A percentile compares a stretch with the other conserved stretches of the same genome.
phyloP scores from a whole-genome alignment of 2,329 filamentous ascomycete species.

The Bipolaris cookei region DNA sequence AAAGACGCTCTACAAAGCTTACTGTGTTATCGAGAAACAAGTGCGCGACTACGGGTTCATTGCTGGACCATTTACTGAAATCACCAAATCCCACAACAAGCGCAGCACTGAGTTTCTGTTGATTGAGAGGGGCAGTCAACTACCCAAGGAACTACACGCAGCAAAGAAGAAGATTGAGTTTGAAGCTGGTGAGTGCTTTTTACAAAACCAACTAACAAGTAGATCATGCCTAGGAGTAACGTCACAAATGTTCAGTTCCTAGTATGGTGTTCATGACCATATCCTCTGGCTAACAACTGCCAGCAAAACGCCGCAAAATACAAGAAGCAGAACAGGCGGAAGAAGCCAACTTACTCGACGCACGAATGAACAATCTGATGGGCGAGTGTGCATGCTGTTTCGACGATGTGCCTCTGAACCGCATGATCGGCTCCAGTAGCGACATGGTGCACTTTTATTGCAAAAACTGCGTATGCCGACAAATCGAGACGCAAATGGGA shows the following conservation, averaged over 20 bases:
- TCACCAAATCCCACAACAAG: conserved; percentile 28
- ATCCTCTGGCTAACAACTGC: conserved; percentile 8
- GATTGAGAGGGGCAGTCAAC: conserved; percentile 31
- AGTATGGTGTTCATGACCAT: not conserved
- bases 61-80: conserved; percentile 26
- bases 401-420: conserved; percentile 67
- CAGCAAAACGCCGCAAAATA: conserved; percentile 38
- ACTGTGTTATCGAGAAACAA: conserved; percentile 42
- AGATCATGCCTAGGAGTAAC: not conserved
- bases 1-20: conserved; percentile 50
- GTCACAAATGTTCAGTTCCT: not conserved
- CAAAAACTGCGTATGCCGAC: conserved; percentile 66
- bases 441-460: conserved; percentile 71
- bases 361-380: conserved; percentile 53
- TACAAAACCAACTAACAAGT: not conserved
- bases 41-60: conserved; percentile 29
- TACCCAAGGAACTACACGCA: conserved; percentile 42
- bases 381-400: conserved; percentile 77
- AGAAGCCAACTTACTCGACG: conserved; percentile 43
- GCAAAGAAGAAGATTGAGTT: conserved; percentile 37
- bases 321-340: conserved; percentile 37
- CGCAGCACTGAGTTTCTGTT: conserved; percentile 26
- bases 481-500: conserved; percentile 73
- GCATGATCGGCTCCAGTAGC: conserved; percentile 71
- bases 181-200: conserved; percentile 25